Base-by-base conservation (phyloP, 2,329 filamentous ascomycete species). In the Colletotrichum cuscutae region DNA sequence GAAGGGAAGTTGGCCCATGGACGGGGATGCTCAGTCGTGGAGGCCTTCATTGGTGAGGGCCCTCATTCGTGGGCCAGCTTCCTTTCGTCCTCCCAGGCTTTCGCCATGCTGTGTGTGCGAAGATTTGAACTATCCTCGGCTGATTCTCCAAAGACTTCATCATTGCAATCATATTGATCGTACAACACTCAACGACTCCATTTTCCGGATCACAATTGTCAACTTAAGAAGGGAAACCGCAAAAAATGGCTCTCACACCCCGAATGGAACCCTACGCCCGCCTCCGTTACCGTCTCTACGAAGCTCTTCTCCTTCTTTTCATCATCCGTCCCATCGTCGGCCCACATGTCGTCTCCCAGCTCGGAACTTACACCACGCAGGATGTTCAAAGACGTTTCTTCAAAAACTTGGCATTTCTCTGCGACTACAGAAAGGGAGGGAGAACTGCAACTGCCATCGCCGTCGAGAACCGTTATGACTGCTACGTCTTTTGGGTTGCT, bases 341-440 rank as follows among this genome's bases (percentile, higher is more conserved):
- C 13, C 9, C 56, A 1, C 63, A 71, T 3, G 15, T 67, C 2
- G 22, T 66, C 3, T 56, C 63, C 4, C 56, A 42, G n/a, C 42
- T 70, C 9, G 30, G 53, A 5, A 57, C 5, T 26, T 66, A 49
- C 19, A 66, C 46, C 2, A 5, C 32, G 12, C 32, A 52, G 11
- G 68, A 62, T 3, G n/a, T 32, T 1, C 56, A 28, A 4, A 35
- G 60, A 22, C n/a, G 80, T 2, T 83, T 87, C 30, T 77, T 85
- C 0, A 77, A 80, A 4, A 82, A 82, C 32, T 76, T 88, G 1
- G 80, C 84, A 9, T 86, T 83, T 74, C 74, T 88, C 7, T 87
- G 85, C 72, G 86, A 88, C 67, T 82, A 82, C 60, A 74, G 78
- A 0, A 88, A 86, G 73, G 86, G 86, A 0, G 87, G 86, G 2